A percentile compares a stretch with the other conserved stretches of the same genome.
Conservation (phyloP, 805 yeast genomes). For the Barnettozyma sp. region DNA sequence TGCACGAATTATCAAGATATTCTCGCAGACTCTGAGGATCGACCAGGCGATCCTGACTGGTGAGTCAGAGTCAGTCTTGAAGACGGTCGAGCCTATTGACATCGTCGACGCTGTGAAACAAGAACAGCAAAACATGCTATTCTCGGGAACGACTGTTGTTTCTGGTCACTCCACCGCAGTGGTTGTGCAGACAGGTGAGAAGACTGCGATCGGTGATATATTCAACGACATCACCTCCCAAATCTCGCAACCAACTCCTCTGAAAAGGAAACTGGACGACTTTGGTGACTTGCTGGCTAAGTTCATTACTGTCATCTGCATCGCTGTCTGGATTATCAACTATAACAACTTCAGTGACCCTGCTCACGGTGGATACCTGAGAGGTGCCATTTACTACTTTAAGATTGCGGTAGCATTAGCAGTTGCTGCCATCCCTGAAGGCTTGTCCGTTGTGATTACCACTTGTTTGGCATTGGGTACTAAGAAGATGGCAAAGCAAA, state of each 20-base stretch:
- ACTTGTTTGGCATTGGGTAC: constrained; percentile 46
- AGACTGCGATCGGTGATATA: constrained; percentile 43
- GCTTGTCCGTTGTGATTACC: constrained; percentile 45
- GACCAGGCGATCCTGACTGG: constrained; percentile 46
- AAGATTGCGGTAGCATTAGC: constrained; percentile 44
- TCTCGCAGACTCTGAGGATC: constrained; percentile 35
- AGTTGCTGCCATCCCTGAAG: constrained; percentile 50
- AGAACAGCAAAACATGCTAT: constrained; percentile 34
- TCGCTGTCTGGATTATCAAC: constrained; percentile 40
- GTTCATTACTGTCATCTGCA: constrained; percentile 39
- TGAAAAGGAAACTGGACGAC: constrained; percentile 32
- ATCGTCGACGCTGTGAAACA: constrained; percentile 33
- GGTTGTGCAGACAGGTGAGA: constrained; percentile 40
- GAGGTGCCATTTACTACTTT: constrained; percentile 43
- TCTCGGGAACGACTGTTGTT: constrained; percentile 41
- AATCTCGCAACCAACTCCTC: constrained; percentile 31
- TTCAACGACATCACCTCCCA: constrained; percentile 37
- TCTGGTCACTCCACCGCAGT: constrained; percentile 39
- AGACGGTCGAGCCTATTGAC: constrained; percentile 19
- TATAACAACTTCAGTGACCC: constrained; percentile 34
- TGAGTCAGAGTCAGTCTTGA: constrained; percentile 38
- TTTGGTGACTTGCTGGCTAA: constrained; percentile 36
- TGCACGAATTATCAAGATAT: constrained; percentile 33
- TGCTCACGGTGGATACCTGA: constrained; percentile 36
- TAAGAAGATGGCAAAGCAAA: constrained; percentile 39